Conservation (phyloP, 257 asterid species). For the Solanum microdontum region DNA sequence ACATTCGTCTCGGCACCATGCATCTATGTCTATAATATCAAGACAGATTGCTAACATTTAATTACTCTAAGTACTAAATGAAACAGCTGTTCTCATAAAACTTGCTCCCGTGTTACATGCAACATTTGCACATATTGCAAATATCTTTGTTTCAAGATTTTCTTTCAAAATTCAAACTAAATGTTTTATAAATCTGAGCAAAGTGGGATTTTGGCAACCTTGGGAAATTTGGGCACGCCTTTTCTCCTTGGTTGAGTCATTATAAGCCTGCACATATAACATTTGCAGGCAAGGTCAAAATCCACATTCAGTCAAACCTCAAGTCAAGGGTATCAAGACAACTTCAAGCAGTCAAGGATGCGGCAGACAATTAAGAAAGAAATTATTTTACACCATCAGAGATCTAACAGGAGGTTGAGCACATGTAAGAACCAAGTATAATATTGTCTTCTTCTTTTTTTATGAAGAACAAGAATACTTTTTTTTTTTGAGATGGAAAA, state of each 20-base stretch:
- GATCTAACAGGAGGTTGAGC: background rate
- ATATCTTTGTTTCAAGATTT: background rate
- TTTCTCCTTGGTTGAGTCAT: constrained; percentile 4
- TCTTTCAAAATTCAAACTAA: background rate
- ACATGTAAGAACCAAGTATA: background rate
- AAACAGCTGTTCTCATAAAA: background rate
- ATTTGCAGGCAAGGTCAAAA: background rate
- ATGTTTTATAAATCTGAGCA: background rate
- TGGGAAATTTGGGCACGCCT: constrained; percentile 3
- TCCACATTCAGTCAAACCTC: background rate
- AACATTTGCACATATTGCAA: background rate
- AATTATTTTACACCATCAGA: background rate
- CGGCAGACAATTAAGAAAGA: background rate
- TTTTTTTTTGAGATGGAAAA: background rate
- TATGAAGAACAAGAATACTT: background rate
- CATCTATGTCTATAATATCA: background rate
- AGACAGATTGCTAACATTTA: background rate
- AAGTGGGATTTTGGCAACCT: background rate
- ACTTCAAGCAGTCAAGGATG: background rate
- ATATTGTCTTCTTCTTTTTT: background rate
- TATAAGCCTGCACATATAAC: constrained; percentile 6
- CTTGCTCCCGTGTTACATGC: background rate
- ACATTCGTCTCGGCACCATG: background rate
- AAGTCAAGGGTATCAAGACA: background rate
- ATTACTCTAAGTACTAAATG: background rate